These are phyloP conservation scores for Tuber umbilicatum DNA, from an alignment of 495 filamentous ascomycete species.

Conservation along the genomic window DNA sequence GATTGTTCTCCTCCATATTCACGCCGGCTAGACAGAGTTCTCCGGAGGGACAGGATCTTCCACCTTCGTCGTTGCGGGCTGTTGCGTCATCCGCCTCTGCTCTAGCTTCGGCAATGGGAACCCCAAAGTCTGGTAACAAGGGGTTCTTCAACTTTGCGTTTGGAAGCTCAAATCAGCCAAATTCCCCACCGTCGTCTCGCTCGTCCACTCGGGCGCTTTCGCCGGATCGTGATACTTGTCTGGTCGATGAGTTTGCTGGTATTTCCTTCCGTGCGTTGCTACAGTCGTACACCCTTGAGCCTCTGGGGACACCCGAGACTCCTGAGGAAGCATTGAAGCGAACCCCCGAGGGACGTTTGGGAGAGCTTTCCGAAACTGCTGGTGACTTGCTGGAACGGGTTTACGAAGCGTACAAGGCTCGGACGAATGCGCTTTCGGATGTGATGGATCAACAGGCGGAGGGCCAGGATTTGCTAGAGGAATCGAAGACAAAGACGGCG, in stretches of 20 bases:
- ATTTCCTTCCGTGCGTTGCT: conserved; percentile 31
- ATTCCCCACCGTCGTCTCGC: conserved; percentile 18
- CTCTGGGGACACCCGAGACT: conserved; percentile 17
- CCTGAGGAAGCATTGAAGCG: conserved; percentile 30
- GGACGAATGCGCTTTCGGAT: conserved; percentile 27
- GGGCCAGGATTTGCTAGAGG: conserved; percentile 26
- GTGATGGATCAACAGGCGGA: conserved; percentile 24
- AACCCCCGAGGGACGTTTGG: conserved; percentile 32
- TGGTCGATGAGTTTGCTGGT: conserved; percentile 39
- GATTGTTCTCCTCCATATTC: conserved; percentile 2
- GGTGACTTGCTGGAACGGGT: conserved; percentile 40
- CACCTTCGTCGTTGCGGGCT: conserved; percentile 2
- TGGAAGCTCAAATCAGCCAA: conserved; percentile 28
- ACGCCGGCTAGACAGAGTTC: not conserved
- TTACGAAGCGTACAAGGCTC: conserved; percentile 37
- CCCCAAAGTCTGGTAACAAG: conserved; percentile 22
- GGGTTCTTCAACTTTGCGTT: conserved; percentile 29
- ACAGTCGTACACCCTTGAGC: conserved; percentile 23
- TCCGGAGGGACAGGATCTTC: conserved; percentile 8
- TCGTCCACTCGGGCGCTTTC: conserved; percentile 14
- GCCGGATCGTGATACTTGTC: conserved; percentile 21
- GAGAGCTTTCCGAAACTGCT: conserved; percentile 30
- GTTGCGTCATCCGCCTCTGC: conserved; percentile 7
- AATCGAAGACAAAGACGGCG: conserved; percentile 19
- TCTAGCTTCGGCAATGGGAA: conserved; percentile 10